Percentiles rank a stretch among this genome's conserved stretches.
These are phyloP conservation scores for Phytophthora agathidicida DNA, from an alignment of 352 stramenopile genomes.

Conservation along the genomic window DNA sequence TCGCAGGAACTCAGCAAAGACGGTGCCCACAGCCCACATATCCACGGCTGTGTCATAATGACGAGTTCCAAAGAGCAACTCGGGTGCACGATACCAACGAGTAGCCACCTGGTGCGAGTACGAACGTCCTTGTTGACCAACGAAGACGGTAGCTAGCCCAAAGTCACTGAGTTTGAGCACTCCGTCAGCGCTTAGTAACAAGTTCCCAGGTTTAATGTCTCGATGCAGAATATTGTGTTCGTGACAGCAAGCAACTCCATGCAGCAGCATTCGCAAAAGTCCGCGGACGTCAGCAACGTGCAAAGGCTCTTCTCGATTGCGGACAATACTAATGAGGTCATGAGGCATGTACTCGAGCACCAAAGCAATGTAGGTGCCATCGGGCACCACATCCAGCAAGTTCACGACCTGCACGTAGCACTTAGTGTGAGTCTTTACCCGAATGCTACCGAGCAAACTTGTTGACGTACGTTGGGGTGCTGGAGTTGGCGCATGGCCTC, in stretches of 20 bases:
- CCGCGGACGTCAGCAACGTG: constrained; percentile 48
- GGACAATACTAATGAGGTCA: constrained; percentile 68
- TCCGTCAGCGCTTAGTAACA: constrained; percentile 55
- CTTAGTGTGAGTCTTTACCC: background rate
- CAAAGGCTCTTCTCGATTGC: constrained; percentile 43
- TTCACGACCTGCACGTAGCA: constrained; percentile 58
- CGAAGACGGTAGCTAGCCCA: constrained; percentile 75
- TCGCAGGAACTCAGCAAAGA: constrained; percentile 72
- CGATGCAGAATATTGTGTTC: constrained; percentile 68
- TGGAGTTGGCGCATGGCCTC: constrained; percentile 74
- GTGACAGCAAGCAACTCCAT: constrained; percentile 68
- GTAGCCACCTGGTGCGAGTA: constrained; percentile 83
- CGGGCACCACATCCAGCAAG: constrained; percentile 61
- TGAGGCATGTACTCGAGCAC: constrained; percentile 78
- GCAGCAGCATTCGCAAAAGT: constrained; percentile 73
- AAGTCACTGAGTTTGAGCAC: constrained; percentile 84
- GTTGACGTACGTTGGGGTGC: constrained; percentile 60
- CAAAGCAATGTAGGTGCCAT: constrained; percentile 62
- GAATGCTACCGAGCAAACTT: background rate
- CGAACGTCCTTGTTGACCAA: constrained; percentile 30
- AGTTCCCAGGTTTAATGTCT: constrained; percentile 79
- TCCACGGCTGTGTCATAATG: constrained; percentile 70
- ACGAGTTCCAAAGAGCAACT: constrained; percentile 77
- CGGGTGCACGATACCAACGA: constrained; percentile 84
- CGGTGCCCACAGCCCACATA: constrained; percentile 73